Conservation (phyloP, 2,329 filamentous ascomycete genomes). For the Colletotrichum lindemuthianum region DNA sequence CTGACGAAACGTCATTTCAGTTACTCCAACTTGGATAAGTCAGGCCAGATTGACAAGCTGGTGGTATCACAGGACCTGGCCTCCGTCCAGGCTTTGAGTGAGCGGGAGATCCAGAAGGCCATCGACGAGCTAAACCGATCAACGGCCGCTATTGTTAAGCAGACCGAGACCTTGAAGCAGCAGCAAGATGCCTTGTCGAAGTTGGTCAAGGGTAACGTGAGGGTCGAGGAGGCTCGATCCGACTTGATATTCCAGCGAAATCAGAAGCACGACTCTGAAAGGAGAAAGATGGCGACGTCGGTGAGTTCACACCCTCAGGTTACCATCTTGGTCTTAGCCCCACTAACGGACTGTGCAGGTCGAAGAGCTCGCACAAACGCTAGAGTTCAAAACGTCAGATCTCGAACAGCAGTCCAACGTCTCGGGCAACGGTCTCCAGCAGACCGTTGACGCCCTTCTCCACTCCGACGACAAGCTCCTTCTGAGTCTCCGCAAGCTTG, state of each 20-base stretch:
- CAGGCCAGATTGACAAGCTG: conserved; percentile 59
- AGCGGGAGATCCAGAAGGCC: conserved; percentile 69
- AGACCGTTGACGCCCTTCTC: conserved; percentile 60
- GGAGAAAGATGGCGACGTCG: conserved; percentile 52
- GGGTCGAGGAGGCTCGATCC: conserved; percentile 45
- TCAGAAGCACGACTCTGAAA: conserved; percentile 52
- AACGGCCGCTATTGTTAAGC: conserved; percentile 71
- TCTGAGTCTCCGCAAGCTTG: conserved; percentile 72
- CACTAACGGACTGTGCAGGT: conserved; percentile 47
- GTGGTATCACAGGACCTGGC: conserved; percentile 57
- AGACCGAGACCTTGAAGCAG: conserved; percentile 68
- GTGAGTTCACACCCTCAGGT: conserved; percentile 44
- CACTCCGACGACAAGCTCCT: conserved; percentile 73
- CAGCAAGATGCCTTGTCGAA: conserved; percentile 71
- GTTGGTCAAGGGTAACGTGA: conserved; percentile 56
- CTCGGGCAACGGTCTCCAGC: conserved; percentile 56
- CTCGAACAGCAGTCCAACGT: conserved; percentile 61
- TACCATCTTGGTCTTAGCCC: no score
- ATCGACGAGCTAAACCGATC: conserved; percentile 72
- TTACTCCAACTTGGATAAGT: conserved; percentile 59
- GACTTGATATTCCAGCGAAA: conserved; percentile 47
- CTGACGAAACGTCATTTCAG: conserved; percentile 45
- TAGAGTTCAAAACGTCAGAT: conserved; percentile 59
- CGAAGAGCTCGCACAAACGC: conserved; percentile 56
- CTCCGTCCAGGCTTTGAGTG: conserved; percentile 61